Base-by-base conservation (phyloP, 257 asterid genomes). In the Nemophila menziesii region DNA sequence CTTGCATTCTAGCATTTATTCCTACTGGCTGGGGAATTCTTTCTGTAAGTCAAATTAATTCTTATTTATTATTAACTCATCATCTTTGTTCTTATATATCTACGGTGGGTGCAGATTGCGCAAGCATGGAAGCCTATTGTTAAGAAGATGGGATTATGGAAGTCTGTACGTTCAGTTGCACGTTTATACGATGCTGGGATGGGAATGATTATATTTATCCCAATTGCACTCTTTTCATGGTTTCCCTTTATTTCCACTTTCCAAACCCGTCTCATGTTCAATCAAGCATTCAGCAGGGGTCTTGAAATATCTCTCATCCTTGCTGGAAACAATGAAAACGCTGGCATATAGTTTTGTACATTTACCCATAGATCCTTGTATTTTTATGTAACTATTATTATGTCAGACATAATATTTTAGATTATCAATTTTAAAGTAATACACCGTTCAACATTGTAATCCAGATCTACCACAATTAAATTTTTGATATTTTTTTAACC, bases 21-120 rank as follows among this genome's bases (percentile, higher is more conserved):
- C 98, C 98, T 63, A 89, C 98, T 36, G 98, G 98, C 20, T 89
- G 96, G 96, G 98, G 81, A 57, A 76, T 89, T 57, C 96, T 89
- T n/a, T 80, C 71, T n/a, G 98, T 83, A 80, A 69, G 83, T 63
- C 45, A 40, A 43, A 33, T 50, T 39, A 22, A 36, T 24, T 8
- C 17, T 9, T 47, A 11, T 34, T 15, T 34, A 5, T 27, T 16
- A 24, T 15, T n/a, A 22, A 0, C 11, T 17, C 20, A n/a, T 8
- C 20, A 24, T 19, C 36, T 29, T 29, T 29, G 36, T 29, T 29
- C 36, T 29, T 5, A 29, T 3, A 29, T 7, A 5, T 29, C 5
- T 29, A 29, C 36, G 41, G 14, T 33, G 16, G 16, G 14, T 41
- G 47, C 70, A 87, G 97, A 80, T 89, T 38, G 93, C 94, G 15